Evolutionary conservation across 2,329 filamentous ascomycete species (phyloP), one percentile per base, ranked within the genome.

Genomic region (Westerdykella aurantiaca): DNA sequence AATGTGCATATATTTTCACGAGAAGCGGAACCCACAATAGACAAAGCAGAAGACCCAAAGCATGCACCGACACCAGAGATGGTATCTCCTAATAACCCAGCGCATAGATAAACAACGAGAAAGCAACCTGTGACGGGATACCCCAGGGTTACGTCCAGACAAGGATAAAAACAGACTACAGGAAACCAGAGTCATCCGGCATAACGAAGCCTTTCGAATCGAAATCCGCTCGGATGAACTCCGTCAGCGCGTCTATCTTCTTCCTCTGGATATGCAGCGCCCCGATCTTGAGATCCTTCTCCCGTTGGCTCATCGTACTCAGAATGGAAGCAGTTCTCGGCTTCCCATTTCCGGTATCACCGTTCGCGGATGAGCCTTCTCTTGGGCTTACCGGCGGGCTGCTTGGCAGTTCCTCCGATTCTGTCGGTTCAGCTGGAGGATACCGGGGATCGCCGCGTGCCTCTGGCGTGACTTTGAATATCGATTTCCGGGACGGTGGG

Each of bases 201-300:
- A 75, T 74, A 35, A 70, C 56, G 49, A 76, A 75, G 6, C 69
- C 69, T 33, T 67, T 69, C 18, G 61, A 57, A 37, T 71, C 61
- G 41, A 76, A 72, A 35, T 75, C 71, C 10, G 53, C 52, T 35
- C 68, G 53, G 9, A 75, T 67, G 33, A 68, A 71, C 21, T 65
- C 61, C 1, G 70, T 67, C 56, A 75, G 60, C 4, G 68, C 68
- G 41, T 75, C 72, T 18, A 74, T 48, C 56, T 73, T 74, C 55
- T 68, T 72, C 11, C 72, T 66, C 46, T 76, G 73, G 17, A 75
- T 63, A 31, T 71, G 69, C n/a, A 76, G 60, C 2, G 68, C 64
- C 16, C 70, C 69, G 9, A 60, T 49, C 33, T 58, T 57, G 45
- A 69, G 49, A 45, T 69, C 62, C 35, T 58, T 59, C 33, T 69